A percentile compares a stretch with the other conserved stretches of the same genome.
phyloP scores from a whole-genome alignment of 2,329 filamentous ascomycete species.

The Neodidymelliopsis sp. region DNA sequence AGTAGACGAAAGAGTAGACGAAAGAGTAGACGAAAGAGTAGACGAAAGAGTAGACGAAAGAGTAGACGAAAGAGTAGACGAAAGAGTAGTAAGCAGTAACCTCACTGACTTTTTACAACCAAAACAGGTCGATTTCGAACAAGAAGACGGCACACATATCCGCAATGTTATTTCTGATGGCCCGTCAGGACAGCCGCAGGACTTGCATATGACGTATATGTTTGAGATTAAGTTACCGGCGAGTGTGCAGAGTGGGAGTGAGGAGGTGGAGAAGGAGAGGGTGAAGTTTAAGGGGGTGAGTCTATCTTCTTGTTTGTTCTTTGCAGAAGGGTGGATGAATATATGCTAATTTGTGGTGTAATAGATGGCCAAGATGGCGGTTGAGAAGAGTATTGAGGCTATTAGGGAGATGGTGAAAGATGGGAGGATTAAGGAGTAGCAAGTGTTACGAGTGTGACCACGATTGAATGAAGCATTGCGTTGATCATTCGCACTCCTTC shows the following conservation, averaged over 20 bases:
- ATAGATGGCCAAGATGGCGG: constrained; percentile 52
- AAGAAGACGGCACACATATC: constrained; percentile 53
- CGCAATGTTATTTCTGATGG: constrained; percentile 56
- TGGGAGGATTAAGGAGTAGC: constrained; percentile 40
- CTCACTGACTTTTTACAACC: too few relatives aligned
- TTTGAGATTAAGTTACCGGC: constrained; percentile 54
- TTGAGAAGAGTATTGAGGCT: constrained; percentile 52
- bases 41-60: too few relatives aligned
- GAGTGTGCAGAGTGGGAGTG: constrained; percentile 46
- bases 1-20: too few relatives aligned
- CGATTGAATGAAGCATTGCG: not conserved
- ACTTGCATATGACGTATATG: constrained; percentile 56
- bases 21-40: too few relatives aligned
- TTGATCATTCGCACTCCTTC: not conserved
- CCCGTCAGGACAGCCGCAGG: constrained; percentile 38
- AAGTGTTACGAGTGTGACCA: too few relatives aligned
- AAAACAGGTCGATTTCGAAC: constrained; percentile 56
- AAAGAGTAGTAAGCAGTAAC: too few relatives aligned
- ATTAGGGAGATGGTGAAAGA: constrained; percentile 54
- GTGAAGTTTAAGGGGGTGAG: constrained; percentile 37
- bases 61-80: too few relatives aligned
- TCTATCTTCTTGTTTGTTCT: not conserved
- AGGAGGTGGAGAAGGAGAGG: constrained; percentile 41
- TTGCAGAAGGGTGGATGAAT: not conserved
- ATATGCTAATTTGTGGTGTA: constrained; percentile 18